These are phyloP conservation scores for Hypoxylon sp. DNA, from an alignment of 2,329 filamentous ascomycete genomes.

Conservation along the genomic window DNA sequence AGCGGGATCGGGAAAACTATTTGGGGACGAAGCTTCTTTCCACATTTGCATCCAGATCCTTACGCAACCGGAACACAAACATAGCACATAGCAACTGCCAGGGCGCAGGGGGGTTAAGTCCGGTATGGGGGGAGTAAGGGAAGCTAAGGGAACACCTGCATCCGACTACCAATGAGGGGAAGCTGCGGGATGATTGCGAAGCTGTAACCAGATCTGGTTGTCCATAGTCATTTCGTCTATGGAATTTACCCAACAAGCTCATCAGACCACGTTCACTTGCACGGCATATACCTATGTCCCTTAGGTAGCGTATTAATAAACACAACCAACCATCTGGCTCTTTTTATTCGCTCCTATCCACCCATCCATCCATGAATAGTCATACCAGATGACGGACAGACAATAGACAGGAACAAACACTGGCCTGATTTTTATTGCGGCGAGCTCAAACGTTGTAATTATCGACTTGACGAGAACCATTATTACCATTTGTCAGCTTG, in stretches of 20 bases:
- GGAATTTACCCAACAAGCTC: slow-evolving; percentile 32
- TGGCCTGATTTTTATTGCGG: slow-evolving; percentile 12
- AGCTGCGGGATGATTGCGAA: slow-evolving; percentile 35
- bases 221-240: slow-evolving; percentile 8
- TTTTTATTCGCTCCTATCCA: slow-evolving; percentile 7
- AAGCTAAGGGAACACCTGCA: slow-evolving; percentile 42
- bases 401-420: slow-evolving; percentile 22
- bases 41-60: slow-evolving; percentile 40
- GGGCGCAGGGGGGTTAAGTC: slow-evolving; percentile 29
- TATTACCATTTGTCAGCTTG: slow-evolving; percentile 30
- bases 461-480: slow-evolving; percentile 12
- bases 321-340: slow-evolving; percentile 6
- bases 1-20: slow-evolving; percentile 52
- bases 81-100: slow-evolving; percentile 38
- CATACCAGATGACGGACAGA: slow-evolving; percentile 6
- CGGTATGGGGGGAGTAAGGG: slow-evolving; percentile 3
- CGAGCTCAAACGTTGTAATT: slow-evolving; percentile 14
- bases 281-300: background rate
- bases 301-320: slow-evolving; percentile 7
- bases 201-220: slow-evolving; percentile 31
- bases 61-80: slow-evolving; percentile 41
- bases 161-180: slow-evolving; percentile 45
- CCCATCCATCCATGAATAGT: slow-evolving; percentile 9
- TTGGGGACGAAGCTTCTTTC: slow-evolving; percentile 39
- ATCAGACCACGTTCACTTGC: slow-evolving; percentile 15